phyloP scores from a whole-genome alignment of 2,329 filamentous ascomycete genomes.

The Diaporthe sp. region DNA sequence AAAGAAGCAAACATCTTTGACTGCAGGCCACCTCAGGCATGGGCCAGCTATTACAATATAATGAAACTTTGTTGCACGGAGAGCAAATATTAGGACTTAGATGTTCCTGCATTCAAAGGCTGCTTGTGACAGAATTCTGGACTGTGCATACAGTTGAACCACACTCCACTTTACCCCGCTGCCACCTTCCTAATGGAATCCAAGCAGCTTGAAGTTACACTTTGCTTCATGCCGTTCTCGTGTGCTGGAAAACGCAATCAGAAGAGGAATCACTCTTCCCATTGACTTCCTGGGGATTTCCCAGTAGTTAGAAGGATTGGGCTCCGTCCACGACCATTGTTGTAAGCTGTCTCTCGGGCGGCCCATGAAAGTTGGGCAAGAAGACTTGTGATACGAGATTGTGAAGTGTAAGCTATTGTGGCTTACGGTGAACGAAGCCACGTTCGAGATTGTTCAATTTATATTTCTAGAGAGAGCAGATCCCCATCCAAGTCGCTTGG shows the following conservation, averaged over 20 bases:
- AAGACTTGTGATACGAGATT: not conserved
- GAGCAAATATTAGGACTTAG: not conserved
- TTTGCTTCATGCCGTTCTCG: not conserved
- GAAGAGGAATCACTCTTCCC: not conserved
- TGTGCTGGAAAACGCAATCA: not conserved
- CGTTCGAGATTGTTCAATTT: not conserved
- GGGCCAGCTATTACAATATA: too few species aligned
- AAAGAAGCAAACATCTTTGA: not conserved
- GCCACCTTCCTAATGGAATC: not conserved
- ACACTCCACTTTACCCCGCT: not conserved
- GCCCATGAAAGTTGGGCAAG: not conserved
- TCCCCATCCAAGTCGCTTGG: not conserved
- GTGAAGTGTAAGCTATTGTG: not conserved
- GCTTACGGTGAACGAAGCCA: not conserved
- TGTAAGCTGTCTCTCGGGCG: not conserved
- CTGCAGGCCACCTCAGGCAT: not conserved
- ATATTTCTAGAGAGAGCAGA: not conserved
- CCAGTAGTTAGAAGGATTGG: not conserved
- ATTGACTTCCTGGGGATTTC: not conserved
- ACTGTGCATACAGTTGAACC: not conserved
- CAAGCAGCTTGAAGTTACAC: not conserved
- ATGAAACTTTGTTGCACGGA: not conserved
- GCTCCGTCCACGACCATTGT: not conserved
- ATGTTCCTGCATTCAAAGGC: not conserved
- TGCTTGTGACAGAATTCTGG: not conserved